Evolutionary conservation across 352 stramenopile species (phyloP).

Genomic region (Peronosclerospora sorghi): DNA sequence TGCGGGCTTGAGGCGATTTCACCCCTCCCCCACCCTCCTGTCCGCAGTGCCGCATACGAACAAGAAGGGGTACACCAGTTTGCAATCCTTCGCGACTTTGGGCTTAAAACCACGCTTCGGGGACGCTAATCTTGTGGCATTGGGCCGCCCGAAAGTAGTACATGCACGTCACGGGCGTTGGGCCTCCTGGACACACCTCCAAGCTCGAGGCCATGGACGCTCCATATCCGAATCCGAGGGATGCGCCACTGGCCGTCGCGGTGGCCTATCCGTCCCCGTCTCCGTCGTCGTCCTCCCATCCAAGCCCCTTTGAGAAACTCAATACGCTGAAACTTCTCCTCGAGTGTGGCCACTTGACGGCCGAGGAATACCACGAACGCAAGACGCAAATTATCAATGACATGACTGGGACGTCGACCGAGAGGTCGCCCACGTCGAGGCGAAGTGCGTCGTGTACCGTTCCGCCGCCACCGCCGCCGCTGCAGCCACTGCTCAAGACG

Average conservation of each 20-base stretch:
- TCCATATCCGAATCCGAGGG: conserved; percentile 2
- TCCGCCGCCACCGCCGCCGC: conserved; percentile 4
- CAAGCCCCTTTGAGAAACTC: conserved; percentile 74
- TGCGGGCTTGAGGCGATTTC: no score
- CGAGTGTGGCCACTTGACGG: conserved; percentile 63
- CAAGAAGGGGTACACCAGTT: no score
- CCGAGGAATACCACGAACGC: conserved; percentile 71
- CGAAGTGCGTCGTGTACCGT: background rate
- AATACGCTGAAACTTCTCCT: conserved; percentile 77
- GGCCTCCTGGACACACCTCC: conserved; percentile 8
- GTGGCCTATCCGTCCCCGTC: conserved; percentile 8
- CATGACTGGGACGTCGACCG: conserved; percentile 70
- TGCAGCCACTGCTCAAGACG: conserved; percentile 73
- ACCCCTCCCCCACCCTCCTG: no score
- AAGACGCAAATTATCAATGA: conserved; percentile 85
- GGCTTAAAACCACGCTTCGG: no score
- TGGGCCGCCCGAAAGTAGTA: background rate
- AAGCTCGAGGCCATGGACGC: conserved; percentile 12
- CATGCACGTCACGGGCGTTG: conserved; percentile 8
- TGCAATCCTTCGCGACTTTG: no score
- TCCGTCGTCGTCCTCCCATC: conserved; percentile 1
- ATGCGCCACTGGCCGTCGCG: conserved; percentile 13
- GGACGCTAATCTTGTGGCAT: background rate
- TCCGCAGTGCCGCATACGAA: no score
- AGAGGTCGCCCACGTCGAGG: conserved; percentile 26